Conservation (phyloP, 345 rosid species). For the Arabidopsis thaliana region TAIR10.1 NC_003075.7:13442501-13443000, state of each 20-base stretch:
- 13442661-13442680: conserved; percentile 22
- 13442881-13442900: background rate
- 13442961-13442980: background rate
- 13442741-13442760: background rate
- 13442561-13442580: background rate
- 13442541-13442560: background rate
- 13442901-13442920: background rate
- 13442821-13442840: background rate
- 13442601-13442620: conserved; percentile 13
- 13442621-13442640: conserved; percentile 34
- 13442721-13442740: conserved; percentile 11
- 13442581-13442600: background rate
- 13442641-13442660: conserved; percentile 27
- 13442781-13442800: background rate
- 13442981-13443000: background rate
- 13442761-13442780: background rate
- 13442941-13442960: background rate
- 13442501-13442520: background rate
- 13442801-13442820: conserved; percentile 24
- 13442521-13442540: background rate
- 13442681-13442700: conserved; percentile 14
- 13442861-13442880: background rate
- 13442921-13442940: background rate
- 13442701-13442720: conserved; percentile 28
- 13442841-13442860: background rate